These are phyloP conservation scores for Yarrowia deformans DNA, from an alignment of 805 yeast species.

Conservation along the genomic window DNA sequence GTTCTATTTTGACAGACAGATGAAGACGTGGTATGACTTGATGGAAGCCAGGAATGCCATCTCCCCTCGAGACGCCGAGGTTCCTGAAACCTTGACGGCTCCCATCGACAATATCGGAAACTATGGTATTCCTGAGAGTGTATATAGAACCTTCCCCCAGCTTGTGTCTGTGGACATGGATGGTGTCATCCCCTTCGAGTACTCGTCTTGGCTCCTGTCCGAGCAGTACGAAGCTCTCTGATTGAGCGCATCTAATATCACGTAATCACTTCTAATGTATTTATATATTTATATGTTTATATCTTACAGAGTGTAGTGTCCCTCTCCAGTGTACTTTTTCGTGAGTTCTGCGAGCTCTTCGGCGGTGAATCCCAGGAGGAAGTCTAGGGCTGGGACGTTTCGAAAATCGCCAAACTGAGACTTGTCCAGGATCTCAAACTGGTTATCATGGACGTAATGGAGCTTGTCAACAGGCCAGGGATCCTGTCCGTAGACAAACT, in stretches of 20 bases:
- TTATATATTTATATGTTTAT: constrained; percentile 4
- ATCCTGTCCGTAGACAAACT: not conserved
- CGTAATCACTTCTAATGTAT: not conserved
- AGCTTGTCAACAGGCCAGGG: constrained; percentile 30
- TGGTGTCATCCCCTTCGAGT: constrained; percentile 36
- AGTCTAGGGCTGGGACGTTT: constrained; percentile 17
- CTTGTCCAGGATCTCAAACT: constrained; percentile 11
- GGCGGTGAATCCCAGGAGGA: not conserved
- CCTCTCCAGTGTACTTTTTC: constrained; percentile 17
- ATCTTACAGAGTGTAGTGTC: constrained; percentile 1
- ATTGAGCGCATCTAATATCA: not conserved
- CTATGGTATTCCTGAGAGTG: constrained; percentile 37
- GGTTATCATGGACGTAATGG: constrained; percentile 10
- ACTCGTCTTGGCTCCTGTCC: constrained; percentile 32
- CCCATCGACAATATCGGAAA: constrained; percentile 27
- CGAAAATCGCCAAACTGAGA: constrained; percentile 8
- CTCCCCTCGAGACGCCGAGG: constrained; percentile 14
- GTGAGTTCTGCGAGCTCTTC: constrained; percentile 10
- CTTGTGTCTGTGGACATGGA: constrained; percentile 38
- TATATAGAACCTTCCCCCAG: constrained; percentile 35
- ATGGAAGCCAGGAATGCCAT: constrained; percentile 30
- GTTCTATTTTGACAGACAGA: constrained; percentile 49
- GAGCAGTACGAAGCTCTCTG: constrained; percentile 26
- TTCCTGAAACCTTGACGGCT: constrained; percentile 8
- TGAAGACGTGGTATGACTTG: constrained; percentile 40